Percentiles rank a stretch among this genome's conserved stretches.
phyloP scores from a whole-genome alignment of 2,329 filamentous ascomycete genomes.

The Aspergillus thermomutatus region DNA sequence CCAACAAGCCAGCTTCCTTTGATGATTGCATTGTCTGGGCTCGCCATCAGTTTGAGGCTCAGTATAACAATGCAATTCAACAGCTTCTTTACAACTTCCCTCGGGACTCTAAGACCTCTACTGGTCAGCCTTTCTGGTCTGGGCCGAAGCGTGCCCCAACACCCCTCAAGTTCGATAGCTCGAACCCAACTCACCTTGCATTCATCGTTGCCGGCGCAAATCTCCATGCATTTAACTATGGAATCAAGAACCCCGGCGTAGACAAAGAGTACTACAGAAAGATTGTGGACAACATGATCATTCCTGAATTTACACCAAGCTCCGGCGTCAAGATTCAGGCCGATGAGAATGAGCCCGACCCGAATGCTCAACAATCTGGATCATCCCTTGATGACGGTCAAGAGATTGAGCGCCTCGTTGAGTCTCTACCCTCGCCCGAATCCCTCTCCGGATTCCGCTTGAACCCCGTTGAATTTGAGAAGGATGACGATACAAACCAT shows the following conservation, averaged over 20 bases:
- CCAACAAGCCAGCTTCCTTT: constrained; percentile 85
- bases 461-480: constrained; percentile 92
- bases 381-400: constrained; percentile 65
- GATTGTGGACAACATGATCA: constrained; percentile 86
- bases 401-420: constrained; percentile 70
- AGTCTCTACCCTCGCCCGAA: constrained; percentile 72
- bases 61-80: constrained; percentile 95
- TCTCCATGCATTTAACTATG: constrained; percentile 96
- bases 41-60: constrained; percentile 87
- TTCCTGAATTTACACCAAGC: constrained; percentile 90
- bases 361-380: constrained; percentile 62
- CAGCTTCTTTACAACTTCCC: constrained; percentile 97
- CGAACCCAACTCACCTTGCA: constrained; percentile 79
- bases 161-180: constrained; percentile 79
- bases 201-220: constrained; percentile 88
- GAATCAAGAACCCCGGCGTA: constrained; percentile 78
- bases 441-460: constrained; percentile 84
- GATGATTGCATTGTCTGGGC: constrained; percentile 98
- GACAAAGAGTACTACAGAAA: constrained; percentile 70
- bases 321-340: constrained; percentile 94
- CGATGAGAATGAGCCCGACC: constrained; percentile 90
- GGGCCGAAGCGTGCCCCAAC: constrained; percentile 96
- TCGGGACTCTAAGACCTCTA: constrained; percentile 84
- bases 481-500: constrained; percentile 96
- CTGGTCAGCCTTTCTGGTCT: constrained; percentile 93